Evolutionary conservation across 331 rosid species (phyloP).

Genomic region (Rhamnella rubrinervis): DNA sequence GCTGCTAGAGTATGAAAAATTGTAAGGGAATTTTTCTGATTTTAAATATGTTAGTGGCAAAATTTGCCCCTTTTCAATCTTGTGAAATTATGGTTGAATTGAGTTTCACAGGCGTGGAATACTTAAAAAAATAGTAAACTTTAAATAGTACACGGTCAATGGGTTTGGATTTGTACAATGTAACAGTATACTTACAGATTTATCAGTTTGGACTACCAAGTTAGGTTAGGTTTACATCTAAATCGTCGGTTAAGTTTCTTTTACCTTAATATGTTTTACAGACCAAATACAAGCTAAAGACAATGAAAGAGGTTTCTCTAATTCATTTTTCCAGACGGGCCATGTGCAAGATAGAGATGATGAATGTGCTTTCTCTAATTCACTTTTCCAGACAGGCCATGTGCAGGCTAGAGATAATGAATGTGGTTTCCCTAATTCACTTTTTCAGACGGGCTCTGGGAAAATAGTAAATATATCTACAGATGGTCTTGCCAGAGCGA

Average conservation of each 20-base stretch:
- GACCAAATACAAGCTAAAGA: constrained; percentile 40
- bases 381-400: constrained; percentile 68
- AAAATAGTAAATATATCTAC: constrained; percentile 66
- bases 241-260: neutral
- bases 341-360: constrained; percentile 28
- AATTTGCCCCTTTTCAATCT: neutral
- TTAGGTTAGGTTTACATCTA: no score
- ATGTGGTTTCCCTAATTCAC: constrained; percentile 53
- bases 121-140: no score
- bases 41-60: neutral
- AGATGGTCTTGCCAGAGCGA: constrained; percentile 64
- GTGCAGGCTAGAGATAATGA: constrained; percentile 26
- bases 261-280: constrained; percentile 24
- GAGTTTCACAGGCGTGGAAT: no score
- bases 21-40: neutral
- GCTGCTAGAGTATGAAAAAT: neutral
- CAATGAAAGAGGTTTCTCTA: constrained; percentile 38
- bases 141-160: no score
- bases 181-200: no score
- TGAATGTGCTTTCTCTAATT: constrained; percentile 46
- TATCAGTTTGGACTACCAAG: no score
- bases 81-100: neutral
- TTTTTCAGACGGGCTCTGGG: constrained; percentile 79
- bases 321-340: constrained; percentile 71
- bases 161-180: no score